Base-by-base conservation (phyloP, 129 eudicot genomes). In the Pseudognaphalium luteoalbum region DNA sequence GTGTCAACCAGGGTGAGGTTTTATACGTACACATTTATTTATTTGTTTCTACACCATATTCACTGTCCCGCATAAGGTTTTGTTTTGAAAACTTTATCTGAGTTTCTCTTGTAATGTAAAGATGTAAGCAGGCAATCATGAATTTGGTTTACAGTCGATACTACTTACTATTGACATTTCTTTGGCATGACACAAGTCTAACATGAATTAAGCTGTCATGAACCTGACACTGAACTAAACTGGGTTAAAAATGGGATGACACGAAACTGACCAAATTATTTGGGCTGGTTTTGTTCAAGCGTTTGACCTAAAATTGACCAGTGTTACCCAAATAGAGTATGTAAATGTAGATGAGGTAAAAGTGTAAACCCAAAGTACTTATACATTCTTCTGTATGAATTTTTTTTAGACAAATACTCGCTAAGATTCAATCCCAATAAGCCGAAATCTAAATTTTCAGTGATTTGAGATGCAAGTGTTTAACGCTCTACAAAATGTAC, bases 81-180 rank as follows among this genome's bases (percentile, higher is more conserved):
- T 32, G 61, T 72, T 64, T 15, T 51, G 32, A 64, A 70, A 52
- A 37, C 4, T 2, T 51, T 68, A 65, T 22, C 28, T 9, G 41
- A 22, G 76, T 47, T 80, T 72, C 63, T 62, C 66, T 72, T 80
- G 83, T 56, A 56, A 80, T 80, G 47, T 80, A 72, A 64, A 50
- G 66, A 71, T 44, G 71, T 32, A 6, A 66, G 73, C 73, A 34
- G 73, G 72, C 66, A 21, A 66, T 76, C 79, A 75, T 64, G 64
- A 16, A 11, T 75, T 50, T 16, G 22, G 72, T 44, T 76, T 76
- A 20, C 9, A 37, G 63, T 29, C 63, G 10, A 41, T 39, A 32
- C 25, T 33, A 21, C 21, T 72, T 56, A 28, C 14, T 20, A 35
- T 6, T 9, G 14, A 8, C 14, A 9, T 8, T 41, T 41, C 47